These are phyloP conservation scores for Fulvia fulva DNA, from an alignment of 2,329 filamentous ascomycete genomes.

Conservation along the genomic window DNA sequence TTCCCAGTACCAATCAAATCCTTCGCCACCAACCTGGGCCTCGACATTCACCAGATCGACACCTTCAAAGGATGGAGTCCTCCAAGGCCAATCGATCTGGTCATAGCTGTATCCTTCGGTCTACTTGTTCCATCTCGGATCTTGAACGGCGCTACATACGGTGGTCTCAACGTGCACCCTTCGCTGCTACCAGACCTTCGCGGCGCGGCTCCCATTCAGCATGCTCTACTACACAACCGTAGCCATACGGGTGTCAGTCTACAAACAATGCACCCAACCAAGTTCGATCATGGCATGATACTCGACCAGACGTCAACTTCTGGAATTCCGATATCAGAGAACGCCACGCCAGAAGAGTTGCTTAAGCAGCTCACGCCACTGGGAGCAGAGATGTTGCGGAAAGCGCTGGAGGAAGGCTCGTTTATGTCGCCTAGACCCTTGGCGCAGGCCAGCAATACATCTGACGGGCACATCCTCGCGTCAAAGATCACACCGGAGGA, in stretches of 20 bases:
- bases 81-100: slow-evolving; percentile 61
- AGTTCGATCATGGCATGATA: slow-evolving; percentile 76
- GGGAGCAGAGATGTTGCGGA: slow-evolving; percentile 69
- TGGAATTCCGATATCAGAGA: slow-evolving; percentile 48
- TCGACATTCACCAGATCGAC: slow-evolving; percentile 70
- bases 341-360: slow-evolving; percentile 49
- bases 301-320: slow-evolving; percentile 62
- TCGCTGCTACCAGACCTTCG: slow-evolving; percentile 75
- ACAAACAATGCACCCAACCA: slow-evolving; percentile 73
- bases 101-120: slow-evolving; percentile 92
- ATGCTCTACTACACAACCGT: slow-evolving; percentile 66
- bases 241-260: slow-evolving; percentile 70
- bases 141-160: slow-evolving; percentile 66
- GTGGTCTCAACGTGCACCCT: slow-evolving; percentile 89
- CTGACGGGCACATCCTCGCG: slow-evolving; percentile 51
- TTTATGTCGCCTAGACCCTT: slow-evolving; percentile 58
- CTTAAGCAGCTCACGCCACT: slow-evolving; percentile 54
- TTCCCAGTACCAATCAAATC: slow-evolving; percentile 57
- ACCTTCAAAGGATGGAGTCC: slow-evolving; percentile 81
- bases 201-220: slow-evolving; percentile 81
- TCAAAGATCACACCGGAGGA: slow-evolving; percentile 68
- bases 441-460: slow-evolving; percentile 14
- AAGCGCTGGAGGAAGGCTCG: slow-evolving; percentile 57
- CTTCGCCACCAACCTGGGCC: slow-evolving; percentile 58
- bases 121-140: slow-evolving; percentile 79